Evolutionary conservation across 768 basidiomycete genomes (phyloP), one percentile per base, ranked within the genome.

Genomic region (Pilatotrama ljubarskyi): DNA sequence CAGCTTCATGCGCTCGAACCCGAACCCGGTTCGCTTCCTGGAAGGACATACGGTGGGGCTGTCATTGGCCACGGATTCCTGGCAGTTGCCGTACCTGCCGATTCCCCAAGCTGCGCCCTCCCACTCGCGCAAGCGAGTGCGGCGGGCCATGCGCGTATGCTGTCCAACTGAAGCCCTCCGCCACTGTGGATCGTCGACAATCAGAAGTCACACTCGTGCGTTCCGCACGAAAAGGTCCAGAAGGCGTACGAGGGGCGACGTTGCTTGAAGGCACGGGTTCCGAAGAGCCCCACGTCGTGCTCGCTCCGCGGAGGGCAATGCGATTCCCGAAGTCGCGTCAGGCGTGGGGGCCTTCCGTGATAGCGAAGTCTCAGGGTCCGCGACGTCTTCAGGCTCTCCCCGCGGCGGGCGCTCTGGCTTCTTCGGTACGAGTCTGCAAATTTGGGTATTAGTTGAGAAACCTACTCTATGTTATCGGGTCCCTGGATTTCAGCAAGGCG

Each of bases 331-430:
- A 55, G 40, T 7, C 47, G 29, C 25, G 51, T 14, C 22, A 46
- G 42, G 48, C 46, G 26, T 43, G 59, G 38, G 59, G 36, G 41
- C 46, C 53, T 61, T 61, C 53, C 53, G 59, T 55, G 59, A 61
- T 61, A 51, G 59, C 59, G 59, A 61, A 61, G 59, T 29, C 35
- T 24, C 52, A 22, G 37, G 59, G 25, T 55, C 53, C 55, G 44
- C 44, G 38, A 35, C 38, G 38, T 59, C 46, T 48, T 25, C 25
- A 32, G 18, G 15, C 43, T 38, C 32, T 26, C 58, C 49, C 50
- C 58, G 58, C 42, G 51, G 44, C 58, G 43, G 26, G 35, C 53
- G 18, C 42, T 35, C 43, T 41, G 32, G 14, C 51, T 51, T 46
- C 42, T 47, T 59, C 58, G 58, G 58, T 51, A 47, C 58, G 58